phyloP scores from a whole-genome alignment of 2,329 filamentous ascomycete genomes.

The Capronia coronata region DNA sequence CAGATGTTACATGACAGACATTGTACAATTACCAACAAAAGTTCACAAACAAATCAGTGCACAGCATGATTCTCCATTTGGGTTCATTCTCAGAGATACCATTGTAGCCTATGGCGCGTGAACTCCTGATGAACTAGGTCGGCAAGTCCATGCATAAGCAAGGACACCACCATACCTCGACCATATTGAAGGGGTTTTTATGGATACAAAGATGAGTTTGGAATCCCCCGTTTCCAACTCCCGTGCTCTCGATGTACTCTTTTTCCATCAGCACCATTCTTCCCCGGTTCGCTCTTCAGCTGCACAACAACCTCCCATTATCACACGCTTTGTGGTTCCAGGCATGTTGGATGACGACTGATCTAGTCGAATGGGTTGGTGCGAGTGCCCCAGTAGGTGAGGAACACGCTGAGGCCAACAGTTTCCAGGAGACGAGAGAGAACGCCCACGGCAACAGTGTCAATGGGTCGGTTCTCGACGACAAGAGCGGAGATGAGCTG shows the following conservation, averaged over 20 bases:
- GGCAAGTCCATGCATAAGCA: not conserved
- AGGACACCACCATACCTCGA: not conserved
- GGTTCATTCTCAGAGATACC: not conserved
- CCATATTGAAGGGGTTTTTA: not conserved
- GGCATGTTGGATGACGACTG: not conserved
- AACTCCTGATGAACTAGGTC: not conserved
- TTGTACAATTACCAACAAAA: too few species aligned
- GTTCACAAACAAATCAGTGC: not conserved
- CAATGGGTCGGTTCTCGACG: constrained; percentile 83
- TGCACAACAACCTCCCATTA: not conserved
- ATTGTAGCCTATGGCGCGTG: not conserved
- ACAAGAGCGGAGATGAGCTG: constrained; percentile 82
- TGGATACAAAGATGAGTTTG: constrained; percentile 7
- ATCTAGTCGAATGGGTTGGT: constrained; percentile 80
- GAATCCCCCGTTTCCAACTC: constrained; percentile 5
- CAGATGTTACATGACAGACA: too few species aligned
- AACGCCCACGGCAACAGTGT: constrained; percentile 80
- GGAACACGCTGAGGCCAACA: constrained; percentile 80
- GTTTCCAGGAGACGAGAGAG: constrained; percentile 87
- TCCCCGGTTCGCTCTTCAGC: not conserved
- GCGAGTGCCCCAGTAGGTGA: constrained; percentile 96
- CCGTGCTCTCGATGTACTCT: not conserved
- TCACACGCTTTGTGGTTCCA: not conserved
- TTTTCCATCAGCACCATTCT: not conserved
- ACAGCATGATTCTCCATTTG: not conserved